A percentile compares a stretch with the other conserved stretches of the same genome.
Conservation (phyloP, 2,329 filamentous ascomycete genomes). For the Akanthomyces uredinophilus region DNA sequence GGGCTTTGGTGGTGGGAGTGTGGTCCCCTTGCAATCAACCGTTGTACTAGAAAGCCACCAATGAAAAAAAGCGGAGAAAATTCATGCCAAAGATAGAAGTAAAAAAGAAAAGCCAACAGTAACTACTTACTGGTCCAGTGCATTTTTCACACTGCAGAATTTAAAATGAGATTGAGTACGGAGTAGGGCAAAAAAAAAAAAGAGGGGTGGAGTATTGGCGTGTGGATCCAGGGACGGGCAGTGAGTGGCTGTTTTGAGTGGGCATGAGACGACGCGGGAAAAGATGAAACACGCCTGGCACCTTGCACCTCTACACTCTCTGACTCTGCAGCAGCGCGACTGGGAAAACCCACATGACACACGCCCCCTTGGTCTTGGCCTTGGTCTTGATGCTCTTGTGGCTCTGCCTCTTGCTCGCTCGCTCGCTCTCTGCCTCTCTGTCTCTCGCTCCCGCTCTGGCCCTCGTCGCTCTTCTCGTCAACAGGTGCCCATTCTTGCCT, state of each 20-base stretch:
- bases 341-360: constrained; percentile 4
- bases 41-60: background rate
- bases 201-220: background rate
- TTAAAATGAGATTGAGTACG: background rate
- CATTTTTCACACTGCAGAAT: background rate
- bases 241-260: constrained; percentile 9
- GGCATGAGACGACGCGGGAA: constrained; percentile 16
- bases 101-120: background rate
- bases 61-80: background rate
- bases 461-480: background rate
- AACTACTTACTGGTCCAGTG: too few species aligned
- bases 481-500: too few species aligned
- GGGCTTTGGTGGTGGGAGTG: background rate
- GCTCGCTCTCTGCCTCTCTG: too few species aligned
- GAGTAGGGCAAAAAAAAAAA: too few species aligned
- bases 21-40: background rate
- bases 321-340: background rate
- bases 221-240: background rate
- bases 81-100: constrained; percentile 1
- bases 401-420: background rate
- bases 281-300: constrained; percentile 20
- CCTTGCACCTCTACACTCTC: background rate
- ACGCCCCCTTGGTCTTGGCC: too few species aligned
- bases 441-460: background rate
- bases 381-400: background rate